Evolutionary conservation across 2,329 filamentous ascomycete genomes (phyloP), one percentile per base, ranked within the genome.

Genomic region (Fusarium concolor): DNA sequence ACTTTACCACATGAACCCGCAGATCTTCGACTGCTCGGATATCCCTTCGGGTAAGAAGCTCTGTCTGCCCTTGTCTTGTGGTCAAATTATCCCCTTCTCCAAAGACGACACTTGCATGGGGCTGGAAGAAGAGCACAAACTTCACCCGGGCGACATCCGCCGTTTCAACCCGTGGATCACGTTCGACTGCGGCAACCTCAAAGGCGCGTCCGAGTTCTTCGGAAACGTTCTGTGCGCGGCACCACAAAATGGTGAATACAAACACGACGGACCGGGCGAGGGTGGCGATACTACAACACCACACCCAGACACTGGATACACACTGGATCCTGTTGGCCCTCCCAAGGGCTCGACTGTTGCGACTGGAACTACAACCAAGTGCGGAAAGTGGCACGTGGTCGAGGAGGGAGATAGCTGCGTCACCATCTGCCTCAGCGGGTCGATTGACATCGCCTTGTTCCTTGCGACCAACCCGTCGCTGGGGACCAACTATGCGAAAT

Each of bases 1-100:
- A 14, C 57, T 68, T n/a, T 71, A 66, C 42, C 52, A 61, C 10
- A 44, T 24, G 8, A 74, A 74, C 43, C 22, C 65, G 1, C 12
- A 58, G 4, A 62, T 51, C 5, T 33, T 20, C 18, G 57, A 71
- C 43, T 73, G 66, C 29, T 49, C 17, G 44, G 20, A 44, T 9
- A 24, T 72, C 12, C 38, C 43, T 15, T 18, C 38, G 17, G 69
- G 62, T 8, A 17, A 56, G 9, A 55, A 62, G 39, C 65, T 71
- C n/a, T 61, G 53, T 33, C 31, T 62, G 6, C 59, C 59, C 17
- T 18, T 10, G 20, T 24, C 29, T 12, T 59, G 54, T 29, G 39
- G 22, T n/a, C 7, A 31, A 12, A 51, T 51, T 9, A 37, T 28
- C 14, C n/a, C n/a, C 29, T 37, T 43, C 7, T 53, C 22, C n/a